Percentiles rank a stretch among this genome's conserved stretches.
Evolutionary conservation across 306 rosid genomes (phyloP).

Genomic region (Glycine latifolia): DNA sequence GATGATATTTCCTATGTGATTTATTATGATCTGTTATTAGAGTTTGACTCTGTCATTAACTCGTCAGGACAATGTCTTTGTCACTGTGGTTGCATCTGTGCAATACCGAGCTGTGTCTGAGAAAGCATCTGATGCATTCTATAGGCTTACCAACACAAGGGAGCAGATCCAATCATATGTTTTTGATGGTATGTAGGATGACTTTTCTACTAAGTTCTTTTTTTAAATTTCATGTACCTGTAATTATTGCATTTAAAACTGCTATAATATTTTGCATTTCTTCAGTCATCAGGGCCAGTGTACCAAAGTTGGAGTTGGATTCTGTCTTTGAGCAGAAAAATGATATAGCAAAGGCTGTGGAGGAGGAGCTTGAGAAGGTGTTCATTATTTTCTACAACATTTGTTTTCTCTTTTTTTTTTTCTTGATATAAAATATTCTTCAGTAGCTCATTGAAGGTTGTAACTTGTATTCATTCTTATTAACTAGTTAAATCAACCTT

Average conservation of each 20-base stretch:
- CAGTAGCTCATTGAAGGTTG: neutral
- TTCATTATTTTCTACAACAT: neutral
- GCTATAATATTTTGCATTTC: conserved; percentile 38
- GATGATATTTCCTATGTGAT: conserved; percentile 25
- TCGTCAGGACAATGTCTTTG: conserved; percentile 76
- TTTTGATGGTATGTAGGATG: conserved; percentile 63
- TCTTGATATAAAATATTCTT: conserved; percentile 15
- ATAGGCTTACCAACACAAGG: conserved; percentile 71
- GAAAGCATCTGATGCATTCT: conserved; percentile 75
- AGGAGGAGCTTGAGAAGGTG: conserved; percentile 78
- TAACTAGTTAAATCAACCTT: conserved; percentile 21
- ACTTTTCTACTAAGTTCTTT: conserved; percentile 16
- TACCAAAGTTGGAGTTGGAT: conserved; percentile 74
- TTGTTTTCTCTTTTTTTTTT: conserved; percentile 5
- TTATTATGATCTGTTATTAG: conserved; percentile 28
- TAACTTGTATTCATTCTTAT: conserved; percentile 20
- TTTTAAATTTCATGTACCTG: conserved; percentile 12
- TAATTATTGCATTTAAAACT: neutral
- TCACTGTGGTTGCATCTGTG: conserved; percentile 71
- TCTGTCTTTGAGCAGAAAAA: conserved; percentile 74
- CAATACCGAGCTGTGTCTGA: conserved; percentile 70
- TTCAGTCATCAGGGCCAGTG: conserved; percentile 75
- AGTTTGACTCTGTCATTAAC: conserved; percentile 32
- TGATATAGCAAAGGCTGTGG: conserved; percentile 72
- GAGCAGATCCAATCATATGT: conserved; percentile 77